A percentile compares a stretch with the other conserved stretches of the same genome.
Evolutionary conservation across 768 basidiomycete species (phyloP).

Genomic region (Steccherinum ochraceum): DNA sequence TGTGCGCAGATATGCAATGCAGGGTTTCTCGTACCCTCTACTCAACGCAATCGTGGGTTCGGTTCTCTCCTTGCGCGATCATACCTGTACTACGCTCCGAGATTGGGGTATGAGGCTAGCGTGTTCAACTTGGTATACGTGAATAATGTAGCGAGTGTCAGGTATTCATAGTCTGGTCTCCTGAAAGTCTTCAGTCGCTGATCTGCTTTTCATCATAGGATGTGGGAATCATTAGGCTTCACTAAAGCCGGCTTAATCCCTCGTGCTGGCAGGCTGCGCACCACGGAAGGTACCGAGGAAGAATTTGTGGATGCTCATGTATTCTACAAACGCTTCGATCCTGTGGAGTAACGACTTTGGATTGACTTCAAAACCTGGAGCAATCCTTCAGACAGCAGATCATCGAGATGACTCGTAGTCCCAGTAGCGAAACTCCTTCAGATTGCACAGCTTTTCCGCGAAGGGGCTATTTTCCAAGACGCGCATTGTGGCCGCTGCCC

Average conservation of each 20-base stretch:
- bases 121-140: slow-evolving; percentile 92
- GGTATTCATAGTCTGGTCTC: not conserved
- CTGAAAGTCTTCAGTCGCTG: slow-evolving; percentile 2
- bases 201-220: slow-evolving; percentile 27
- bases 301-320: slow-evolving; percentile 89
- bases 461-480: no score
- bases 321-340: slow-evolving; percentile 74
- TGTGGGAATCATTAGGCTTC: slow-evolving; percentile 87
- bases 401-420: no score
- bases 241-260: slow-evolving; percentile 72
- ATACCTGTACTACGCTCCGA: slow-evolving; percentile 76
- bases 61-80: slow-evolving; percentile 71
- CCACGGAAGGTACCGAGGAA: slow-evolving; percentile 63
- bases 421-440: no score
- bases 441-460: no score
- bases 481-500: no score
- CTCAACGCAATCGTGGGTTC: slow-evolving; percentile 59
- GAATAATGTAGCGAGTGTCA: slow-evolving; percentile 64
- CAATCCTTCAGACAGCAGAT: no score
- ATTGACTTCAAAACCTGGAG: no score
- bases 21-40: slow-evolving; percentile 71
- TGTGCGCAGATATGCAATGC: slow-evolving; percentile 87
- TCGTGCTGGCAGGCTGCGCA: slow-evolving; percentile 64
- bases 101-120: slow-evolving; percentile 68
- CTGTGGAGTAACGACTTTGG: no score